phyloP scores from a whole-genome alignment of 1,139 yeast species.

The Schizosaccharomyces versatilis region DNA sequence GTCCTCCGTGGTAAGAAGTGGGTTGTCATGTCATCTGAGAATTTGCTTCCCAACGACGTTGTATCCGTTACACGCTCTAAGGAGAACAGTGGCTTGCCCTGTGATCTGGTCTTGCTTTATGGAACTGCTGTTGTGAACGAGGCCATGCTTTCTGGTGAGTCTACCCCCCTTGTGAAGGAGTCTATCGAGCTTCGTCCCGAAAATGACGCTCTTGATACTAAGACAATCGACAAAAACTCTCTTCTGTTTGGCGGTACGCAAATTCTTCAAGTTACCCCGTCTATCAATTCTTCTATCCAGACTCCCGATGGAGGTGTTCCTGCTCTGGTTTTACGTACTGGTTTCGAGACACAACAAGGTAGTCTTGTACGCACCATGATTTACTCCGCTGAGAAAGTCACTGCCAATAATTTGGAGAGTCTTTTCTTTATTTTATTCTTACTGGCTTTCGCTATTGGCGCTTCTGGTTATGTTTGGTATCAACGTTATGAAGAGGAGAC shows the following conservation, averaged over 20 bases:
- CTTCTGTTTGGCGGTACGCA: slow-evolving; percentile 90
- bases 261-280: slow-evolving; percentile 65
- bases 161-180: slow-evolving; percentile 87
- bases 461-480: slow-evolving; percentile 96
- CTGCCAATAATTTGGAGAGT: slow-evolving; percentile 89
- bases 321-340: slow-evolving; percentile 79
- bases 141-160: slow-evolving; percentile 96
- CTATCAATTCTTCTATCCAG: slow-evolving; percentile 31
- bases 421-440: slow-evolving; percentile 75
- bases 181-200: slow-evolving; percentile 66
- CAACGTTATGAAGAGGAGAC: slow-evolving; percentile 94
- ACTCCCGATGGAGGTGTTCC: slow-evolving; percentile 80
- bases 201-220: slow-evolving; percentile 43
- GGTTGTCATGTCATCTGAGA: slow-evolving; percentile 47
- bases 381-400: slow-evolving; percentile 85
- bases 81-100: slow-evolving; percentile 88
- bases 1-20: slow-evolving; percentile 53
- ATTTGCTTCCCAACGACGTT: slow-evolving; percentile 76
- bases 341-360: slow-evolving; percentile 96
- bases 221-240: slow-evolving; percentile 74
- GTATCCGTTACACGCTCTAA: slow-evolving; percentile 62
- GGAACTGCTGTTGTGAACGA: slow-evolving; percentile 89
- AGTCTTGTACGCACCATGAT: slow-evolving; percentile 94
- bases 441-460: slow-evolving; percentile 77
- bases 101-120: slow-evolving; percentile 67